Percentiles rank a stretch among this genome's conserved stretches.
These are phyloP conservation scores for Globisporangium paddicum DNA, from an alignment of 352 stramenopile species.

Conservation along the genomic window DNA sequence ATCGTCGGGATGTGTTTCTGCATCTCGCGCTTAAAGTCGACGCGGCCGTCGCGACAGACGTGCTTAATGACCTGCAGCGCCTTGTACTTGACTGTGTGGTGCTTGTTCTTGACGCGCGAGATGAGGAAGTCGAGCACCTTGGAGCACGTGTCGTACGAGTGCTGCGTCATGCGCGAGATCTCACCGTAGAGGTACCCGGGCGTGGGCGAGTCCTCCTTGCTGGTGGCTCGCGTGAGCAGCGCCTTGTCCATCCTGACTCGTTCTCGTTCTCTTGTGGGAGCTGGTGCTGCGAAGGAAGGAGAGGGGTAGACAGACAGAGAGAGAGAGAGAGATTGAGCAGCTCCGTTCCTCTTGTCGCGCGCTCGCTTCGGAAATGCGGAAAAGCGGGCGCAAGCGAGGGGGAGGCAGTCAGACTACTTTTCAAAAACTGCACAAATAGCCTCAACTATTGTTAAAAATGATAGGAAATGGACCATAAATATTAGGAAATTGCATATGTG, in stretches of 20 bases:
- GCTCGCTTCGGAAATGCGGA: slow-evolving; percentile 6
- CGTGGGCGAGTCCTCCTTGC: slow-evolving; percentile 91
- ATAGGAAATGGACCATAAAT: neutral
- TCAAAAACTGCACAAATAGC: neutral
- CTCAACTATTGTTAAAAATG: neutral
- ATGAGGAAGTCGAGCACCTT: slow-evolving; percentile 91
- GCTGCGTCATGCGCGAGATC: slow-evolving; percentile 92
- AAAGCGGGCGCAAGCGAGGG: slow-evolving; percentile 2
- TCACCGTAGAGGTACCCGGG: slow-evolving; percentile 96
- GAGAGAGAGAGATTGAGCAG: slow-evolving; percentile 1
- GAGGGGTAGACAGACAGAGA: neutral
- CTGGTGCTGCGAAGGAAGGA: neutral
- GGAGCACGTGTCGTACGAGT: slow-evolving; percentile 86
- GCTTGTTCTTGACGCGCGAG: slow-evolving; percentile 91
- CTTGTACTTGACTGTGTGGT: slow-evolving; percentile 95
- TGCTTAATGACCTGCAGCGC: slow-evolving; percentile 92
- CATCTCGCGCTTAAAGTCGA: slow-evolving; percentile 92
- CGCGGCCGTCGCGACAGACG: slow-evolving; percentile 83
- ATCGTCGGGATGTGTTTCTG: slow-evolving; percentile 88
- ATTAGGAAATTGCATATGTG: no score
- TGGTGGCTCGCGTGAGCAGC: slow-evolving; percentile 91
- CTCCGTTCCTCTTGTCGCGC: slow-evolving; percentile 1
- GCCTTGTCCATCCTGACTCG: slow-evolving; percentile 86
- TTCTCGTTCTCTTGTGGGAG: neutral
- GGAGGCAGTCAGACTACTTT: slow-evolving; percentile 1